Evolutionary conservation across 495 filamentous ascomycete species (phyloP), one percentile per base, ranked within the genome.

Genomic region (Rostrohypoxylon terebratum): DNA sequence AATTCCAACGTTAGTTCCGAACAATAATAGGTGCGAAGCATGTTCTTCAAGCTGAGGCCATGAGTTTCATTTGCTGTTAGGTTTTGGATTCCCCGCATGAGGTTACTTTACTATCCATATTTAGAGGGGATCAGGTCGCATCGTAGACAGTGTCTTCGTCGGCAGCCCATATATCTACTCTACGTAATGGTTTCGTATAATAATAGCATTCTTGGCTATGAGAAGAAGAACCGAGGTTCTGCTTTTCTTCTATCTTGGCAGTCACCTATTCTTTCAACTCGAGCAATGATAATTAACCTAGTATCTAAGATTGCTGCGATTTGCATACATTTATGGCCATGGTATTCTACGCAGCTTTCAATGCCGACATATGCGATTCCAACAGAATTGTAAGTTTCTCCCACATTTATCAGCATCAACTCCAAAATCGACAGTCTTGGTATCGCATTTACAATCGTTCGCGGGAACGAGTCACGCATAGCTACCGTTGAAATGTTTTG

Each of bases 391-490:
- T n/a, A n/a, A n/a, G n/a, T n/a, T n/a, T n/a, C n/a, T n/a, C n/a
- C n/a, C n/a, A n/a, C n/a, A n/a, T n/a, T n/a, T n/a, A n/a, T n/a
- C n/a, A n/a, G n/a, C n/a, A n/a, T n/a, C 11, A 72, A 38, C 45
- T 13, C 55, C 66, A 65, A 68, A 63, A 54, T 50, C 45, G 45
- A 18, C 8, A 16, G 44, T 47, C 45, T 10, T 63, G 33, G 34
- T 38, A 38, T 38, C 11, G 8, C 34, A 13, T 38, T 98, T 85
- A 97, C 94, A 28, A 97, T 97, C 73, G 94, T 94, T 78, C 93
- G 94, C 71, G 94, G 94, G 68, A 98, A 97, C 81, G 93, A 97
- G 80, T 90, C 97, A 65, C 93, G 97, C 79, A 95, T 93, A 84
- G 78, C 87, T 36, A 94, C 93, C 63, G 97, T 78, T 81, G 87